Conservation (phyloP, 441 rosid species). For the Iberis amara region DNA sequence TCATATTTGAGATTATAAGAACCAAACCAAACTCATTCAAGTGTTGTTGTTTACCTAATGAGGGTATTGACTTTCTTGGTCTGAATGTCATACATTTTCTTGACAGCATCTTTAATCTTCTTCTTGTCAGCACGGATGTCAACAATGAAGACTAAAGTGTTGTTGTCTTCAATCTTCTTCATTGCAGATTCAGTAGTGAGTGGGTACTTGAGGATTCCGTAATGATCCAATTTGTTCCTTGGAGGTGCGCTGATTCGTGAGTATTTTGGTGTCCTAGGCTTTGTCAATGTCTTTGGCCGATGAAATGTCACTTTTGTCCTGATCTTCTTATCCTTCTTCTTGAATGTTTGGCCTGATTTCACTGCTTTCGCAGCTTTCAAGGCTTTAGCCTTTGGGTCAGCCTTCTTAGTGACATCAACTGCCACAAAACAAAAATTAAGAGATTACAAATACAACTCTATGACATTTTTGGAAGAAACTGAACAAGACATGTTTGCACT, state of each 20-base stretch:
- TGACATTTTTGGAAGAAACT: too few relatives aligned
- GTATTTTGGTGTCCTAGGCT: slow-evolving; percentile 43
- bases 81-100: slow-evolving; percentile 54
- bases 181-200: slow-evolving; percentile 57
- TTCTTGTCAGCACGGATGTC: slow-evolving; percentile 56
- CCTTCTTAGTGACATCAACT: slow-evolving; percentile 39
- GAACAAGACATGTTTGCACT: too few relatives aligned
- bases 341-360: slow-evolving; percentile 39
- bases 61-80: slow-evolving; percentile 46
- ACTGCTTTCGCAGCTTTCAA: slow-evolving; percentile 47
- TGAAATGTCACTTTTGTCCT: slow-evolving; percentile 48
- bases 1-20: too few relatives aligned
- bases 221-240: slow-evolving; percentile 44
- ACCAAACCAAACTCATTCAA: too few relatives aligned
- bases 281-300: slow-evolving; percentile 47
- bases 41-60: slow-evolving; percentile 31
- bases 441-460: too few relatives aligned
- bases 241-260: slow-evolving; percentile 51
- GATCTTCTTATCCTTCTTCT: slow-evolving; percentile 51
- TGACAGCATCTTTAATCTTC: slow-evolving; percentile 51
- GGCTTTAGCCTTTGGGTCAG: slow-evolving; percentile 49
- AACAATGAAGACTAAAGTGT: slow-evolving; percentile 53
- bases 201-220: slow-evolving; percentile 50
- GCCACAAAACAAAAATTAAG: not conserved
- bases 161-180: slow-evolving; percentile 61